A percentile compares a stretch with the other conserved stretches of the same genome.
Conservation (phyloP, 805 yeast genomes). For the Metschnikowia proteae region DNA sequence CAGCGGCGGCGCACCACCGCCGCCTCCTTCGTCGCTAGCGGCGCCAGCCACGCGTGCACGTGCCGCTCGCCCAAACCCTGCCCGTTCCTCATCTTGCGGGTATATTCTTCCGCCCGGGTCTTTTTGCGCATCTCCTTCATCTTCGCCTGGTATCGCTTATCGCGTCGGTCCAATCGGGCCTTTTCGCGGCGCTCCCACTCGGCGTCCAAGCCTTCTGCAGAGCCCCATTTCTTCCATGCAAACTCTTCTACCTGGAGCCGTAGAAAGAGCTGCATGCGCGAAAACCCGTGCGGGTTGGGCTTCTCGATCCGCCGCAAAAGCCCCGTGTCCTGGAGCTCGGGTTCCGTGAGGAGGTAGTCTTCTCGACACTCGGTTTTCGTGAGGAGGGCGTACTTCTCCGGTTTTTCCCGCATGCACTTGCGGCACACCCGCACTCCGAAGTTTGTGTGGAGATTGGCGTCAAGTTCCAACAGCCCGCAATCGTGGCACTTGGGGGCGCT, state of each 20-base stretch:
- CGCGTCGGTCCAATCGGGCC: conserved; percentile 66
- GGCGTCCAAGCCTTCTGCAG: conserved; percentile 80
- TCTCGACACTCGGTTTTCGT: conserved; percentile 95
- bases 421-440: conserved; percentile 77
- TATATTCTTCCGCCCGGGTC: conserved; percentile 87
- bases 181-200: conserved; percentile 88
- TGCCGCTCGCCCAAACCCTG: conserved; percentile 57
- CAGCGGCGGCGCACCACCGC: conserved; percentile 57
- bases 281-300: conserved; percentile 92
- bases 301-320: conserved; percentile 77
- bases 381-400: conserved; percentile 84
- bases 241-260: conserved; percentile 90
- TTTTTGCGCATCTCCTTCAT: conserved; percentile 84
- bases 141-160: conserved; percentile 72
- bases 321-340: conserved; percentile 72
- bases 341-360: conserved; percentile 90
- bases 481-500: conserved; percentile 81
- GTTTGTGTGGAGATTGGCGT: conserved; percentile 62
- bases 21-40: conserved; percentile 21
- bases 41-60: conserved; percentile 69
- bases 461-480: conserved; percentile 78
- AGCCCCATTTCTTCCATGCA: conserved; percentile 94
- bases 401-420: conserved; percentile 63
- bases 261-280: conserved; percentile 87
- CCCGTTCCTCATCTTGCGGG: conserved; percentile 62